Evolutionary conservation across 345 rosid species (phyloP).

Genomic region (Rhodomyrtus tomentosa): DNA sequence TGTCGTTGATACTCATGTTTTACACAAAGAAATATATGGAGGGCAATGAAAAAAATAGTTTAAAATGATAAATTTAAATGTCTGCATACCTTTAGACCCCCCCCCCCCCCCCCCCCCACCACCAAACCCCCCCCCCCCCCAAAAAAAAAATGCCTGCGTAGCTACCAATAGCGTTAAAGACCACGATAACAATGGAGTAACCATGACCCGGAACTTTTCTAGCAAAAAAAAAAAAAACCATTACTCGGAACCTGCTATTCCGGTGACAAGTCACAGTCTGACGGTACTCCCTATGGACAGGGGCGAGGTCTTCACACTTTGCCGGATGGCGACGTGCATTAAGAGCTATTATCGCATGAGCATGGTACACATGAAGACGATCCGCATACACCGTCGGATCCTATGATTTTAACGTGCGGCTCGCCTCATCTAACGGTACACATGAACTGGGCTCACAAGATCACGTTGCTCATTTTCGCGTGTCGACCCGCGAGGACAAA

Average conservation of each 20-base stretch:
- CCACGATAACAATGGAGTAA: background rate
- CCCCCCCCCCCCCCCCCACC: no score
- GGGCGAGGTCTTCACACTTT: background rate
- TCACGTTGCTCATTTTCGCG: background rate
- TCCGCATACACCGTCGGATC: fast-evolving
- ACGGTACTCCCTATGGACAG: background rate
- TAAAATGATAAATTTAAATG: no score
- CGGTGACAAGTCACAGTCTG: background rate
- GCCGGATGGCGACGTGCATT: background rate
- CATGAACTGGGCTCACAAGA: background rate
- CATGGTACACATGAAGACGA: fast-evolving
- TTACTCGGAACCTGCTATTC: background rate
- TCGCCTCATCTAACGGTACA: background rate
- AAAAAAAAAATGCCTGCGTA: no score
- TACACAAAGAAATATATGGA: no score
- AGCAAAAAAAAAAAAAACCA: no score
- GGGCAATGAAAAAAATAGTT: no score
- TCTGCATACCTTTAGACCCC: no score
- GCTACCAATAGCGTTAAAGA: no score
- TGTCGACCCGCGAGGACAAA: background rate
- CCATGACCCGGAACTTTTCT: background rate
- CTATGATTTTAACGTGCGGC: background rate
- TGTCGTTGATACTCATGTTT: no score
- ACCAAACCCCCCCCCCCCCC: no score
- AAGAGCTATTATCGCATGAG: background rate